phyloP scores from a whole-genome alignment of 768 basidiomycete species.

The Roridomyces roridus region DNA sequence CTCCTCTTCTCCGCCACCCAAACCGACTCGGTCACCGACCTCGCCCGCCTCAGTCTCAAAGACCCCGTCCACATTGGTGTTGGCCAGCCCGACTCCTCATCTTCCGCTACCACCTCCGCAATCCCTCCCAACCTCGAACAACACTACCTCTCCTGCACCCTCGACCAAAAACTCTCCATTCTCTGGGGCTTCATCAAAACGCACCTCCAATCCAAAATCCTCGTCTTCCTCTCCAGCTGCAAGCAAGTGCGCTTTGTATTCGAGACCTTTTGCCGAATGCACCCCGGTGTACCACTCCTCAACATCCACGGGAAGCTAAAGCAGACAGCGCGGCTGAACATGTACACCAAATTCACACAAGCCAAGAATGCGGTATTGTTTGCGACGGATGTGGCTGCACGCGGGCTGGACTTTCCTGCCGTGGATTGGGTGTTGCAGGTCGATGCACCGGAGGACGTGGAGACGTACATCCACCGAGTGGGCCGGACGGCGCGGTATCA shows the following conservation, averaged over 20 bases:
- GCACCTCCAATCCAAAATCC: slow-evolving; percentile 87
- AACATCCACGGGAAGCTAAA: slow-evolving; percentile 97
- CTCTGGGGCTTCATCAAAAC: slow-evolving; percentile 96
- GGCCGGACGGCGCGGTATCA: slow-evolving; percentile 95
- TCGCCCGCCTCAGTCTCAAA: slow-evolving; percentile 89
- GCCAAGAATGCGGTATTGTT: slow-evolving; percentile 87
- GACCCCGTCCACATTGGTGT: slow-evolving; percentile 80
- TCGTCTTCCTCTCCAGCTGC: slow-evolving; percentile 94
- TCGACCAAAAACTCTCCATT: slow-evolving; percentile 89
- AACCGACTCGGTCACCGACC: slow-evolving; percentile 84
- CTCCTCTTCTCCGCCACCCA: slow-evolving; percentile 97
- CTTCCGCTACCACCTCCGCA: slow-evolving; percentile 44
- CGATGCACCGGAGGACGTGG: slow-evolving; percentile 96
- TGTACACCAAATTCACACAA: slow-evolving; percentile 84
- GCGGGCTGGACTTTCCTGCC: slow-evolving; percentile 94
- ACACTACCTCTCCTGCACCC: slow-evolving; percentile 81
- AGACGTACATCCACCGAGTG: slow-evolving; percentile 97
- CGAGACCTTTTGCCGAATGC: slow-evolving; percentile 95
- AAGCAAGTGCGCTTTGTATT: slow-evolving; percentile 98
- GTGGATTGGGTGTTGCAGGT: slow-evolving; percentile 97
- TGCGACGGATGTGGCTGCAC: slow-evolving; percentile 95
- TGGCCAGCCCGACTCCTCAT: slow-evolving; percentile 31
- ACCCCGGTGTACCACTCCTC: slow-evolving; percentile 91
- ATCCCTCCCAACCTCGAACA: slow-evolving; percentile 87
- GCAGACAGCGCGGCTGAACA: slow-evolving; percentile 83